Evolutionary conservation across 441 rosid species (phyloP).

Genomic region (Pelargonium myrrhifolium): DNA sequence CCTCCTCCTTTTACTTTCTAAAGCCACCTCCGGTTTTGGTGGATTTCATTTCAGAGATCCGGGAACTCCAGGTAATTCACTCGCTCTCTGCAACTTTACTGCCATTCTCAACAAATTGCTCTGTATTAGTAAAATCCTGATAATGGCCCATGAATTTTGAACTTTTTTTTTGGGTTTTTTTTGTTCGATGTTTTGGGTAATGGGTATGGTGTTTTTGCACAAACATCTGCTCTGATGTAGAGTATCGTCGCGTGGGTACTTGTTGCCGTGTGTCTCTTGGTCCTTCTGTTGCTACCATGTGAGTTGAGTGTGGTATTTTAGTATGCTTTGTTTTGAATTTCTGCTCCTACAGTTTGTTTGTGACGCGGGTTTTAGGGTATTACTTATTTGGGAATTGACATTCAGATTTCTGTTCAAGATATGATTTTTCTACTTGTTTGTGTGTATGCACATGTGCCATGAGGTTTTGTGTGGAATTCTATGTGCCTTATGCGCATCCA

Average conservation of each 20-base stretch:
- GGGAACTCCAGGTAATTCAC: conserved; percentile 6
- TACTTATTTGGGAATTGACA: background rate
- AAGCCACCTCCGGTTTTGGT: conserved; percentile 1
- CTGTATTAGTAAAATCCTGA: background rate
- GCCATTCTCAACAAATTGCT: background rate
- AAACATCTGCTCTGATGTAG: background rate
- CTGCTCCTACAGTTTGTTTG: background rate
- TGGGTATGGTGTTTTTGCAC: conserved; percentile 3
- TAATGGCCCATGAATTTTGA: background rate
- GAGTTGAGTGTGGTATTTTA: conserved; percentile 1
- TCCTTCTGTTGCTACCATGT: background rate
- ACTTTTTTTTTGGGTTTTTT: background rate
- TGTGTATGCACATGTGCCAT: background rate
- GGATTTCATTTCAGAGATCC: background rate
- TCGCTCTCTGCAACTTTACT: background rate
- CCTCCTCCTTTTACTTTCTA: background rate
- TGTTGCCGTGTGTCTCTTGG: background rate
- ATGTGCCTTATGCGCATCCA: background rate
- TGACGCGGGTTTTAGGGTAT: background rate
- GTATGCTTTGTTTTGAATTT: background rate
- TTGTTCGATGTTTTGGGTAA: background rate
- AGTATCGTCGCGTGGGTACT: background rate
- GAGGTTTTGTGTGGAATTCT: background rate
- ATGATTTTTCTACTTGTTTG: background rate
- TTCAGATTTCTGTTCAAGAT: background rate